These are phyloP conservation scores for Cyclostephanos tholiformis DNA, from an alignment of 108 stramenopile genomes.

Conservation along the genomic window DNA sequence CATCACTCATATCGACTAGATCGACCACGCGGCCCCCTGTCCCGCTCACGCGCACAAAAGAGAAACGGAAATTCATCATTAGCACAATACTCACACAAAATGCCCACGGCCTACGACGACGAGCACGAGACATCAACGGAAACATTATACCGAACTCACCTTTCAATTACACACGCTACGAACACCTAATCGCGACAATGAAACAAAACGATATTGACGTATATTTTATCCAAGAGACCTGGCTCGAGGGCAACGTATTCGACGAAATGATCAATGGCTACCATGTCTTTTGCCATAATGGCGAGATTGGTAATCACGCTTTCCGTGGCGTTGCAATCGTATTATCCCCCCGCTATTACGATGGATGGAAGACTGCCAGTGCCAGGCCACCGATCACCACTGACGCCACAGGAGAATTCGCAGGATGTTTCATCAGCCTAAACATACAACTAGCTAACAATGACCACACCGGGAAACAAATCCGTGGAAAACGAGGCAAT, in stretches of 20 bases:
- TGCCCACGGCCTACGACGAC: not conserved
- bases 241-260: not conserved
- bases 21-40: not conserved
- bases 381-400: not conserved
- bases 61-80: not conserved
- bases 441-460: not conserved
- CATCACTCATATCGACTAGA: not conserved
- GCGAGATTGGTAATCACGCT: not conserved
- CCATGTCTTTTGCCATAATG: not conserved
- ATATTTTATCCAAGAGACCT: not conserved
- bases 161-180: not conserved
- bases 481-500: not conserved
- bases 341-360: constrained; percentile 2
- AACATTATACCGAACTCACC: not conserved
- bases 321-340: constrained; percentile 13
- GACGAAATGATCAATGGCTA: not conserved
- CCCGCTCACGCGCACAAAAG: not conserved
- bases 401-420: not conserved
- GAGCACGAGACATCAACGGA: not conserved
- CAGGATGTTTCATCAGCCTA: not conserved
- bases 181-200: not conserved
- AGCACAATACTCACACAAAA: not conserved
- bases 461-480: not conserved
- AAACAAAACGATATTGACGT: not conserved
- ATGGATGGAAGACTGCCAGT: not conserved